Evolutionary conservation across 495 filamentous ascomycete genomes (phyloP).

Genomic region (Tuber microsphaerosporum): DNA sequence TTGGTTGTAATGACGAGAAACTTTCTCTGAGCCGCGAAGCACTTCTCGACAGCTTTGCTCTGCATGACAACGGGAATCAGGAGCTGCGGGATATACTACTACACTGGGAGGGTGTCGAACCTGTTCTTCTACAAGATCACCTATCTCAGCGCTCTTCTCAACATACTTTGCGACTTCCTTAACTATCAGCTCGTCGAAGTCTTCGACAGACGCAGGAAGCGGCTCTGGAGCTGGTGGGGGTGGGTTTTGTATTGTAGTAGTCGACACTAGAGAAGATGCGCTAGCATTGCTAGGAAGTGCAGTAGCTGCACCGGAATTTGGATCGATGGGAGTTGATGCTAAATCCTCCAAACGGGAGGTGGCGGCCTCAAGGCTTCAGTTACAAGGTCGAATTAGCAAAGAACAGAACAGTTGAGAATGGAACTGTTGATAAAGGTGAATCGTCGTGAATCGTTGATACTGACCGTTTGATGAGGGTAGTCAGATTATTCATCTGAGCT

Average conservation of each 20-base stretch:
- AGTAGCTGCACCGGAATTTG: conserved; percentile 48
- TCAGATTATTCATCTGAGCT: conserved; percentile 86
- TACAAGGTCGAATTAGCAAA: conserved; percentile 35
- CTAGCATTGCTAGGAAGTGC: conserved; percentile 39
- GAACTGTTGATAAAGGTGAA: conserved; percentile 46
- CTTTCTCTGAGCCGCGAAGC: conserved; percentile 75
- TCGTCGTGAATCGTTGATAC: not conserved
- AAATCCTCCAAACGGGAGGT: conserved; percentile 96
- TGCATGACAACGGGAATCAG: conserved; percentile 15
- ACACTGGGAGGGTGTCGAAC: conserved; percentile 43
- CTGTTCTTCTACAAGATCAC: conserved; percentile 73
- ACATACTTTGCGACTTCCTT: conserved; percentile 70
- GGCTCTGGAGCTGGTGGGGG: conserved; percentile 51
- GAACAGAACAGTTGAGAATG: not conserved
- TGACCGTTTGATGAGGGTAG: conserved; percentile 89
- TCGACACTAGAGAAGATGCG: conserved; percentile 12
- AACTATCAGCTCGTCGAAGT: conserved; percentile 74
- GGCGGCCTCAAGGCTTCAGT: conserved; percentile 85
- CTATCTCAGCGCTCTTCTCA: conserved; percentile 66
- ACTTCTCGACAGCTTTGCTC: conserved; percentile 41
- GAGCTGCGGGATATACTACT: conserved; percentile 2
- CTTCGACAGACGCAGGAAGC: conserved; percentile 69
- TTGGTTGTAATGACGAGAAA: conserved; percentile 83
- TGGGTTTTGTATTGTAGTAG: conserved; percentile 39
- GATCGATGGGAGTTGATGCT: conserved; percentile 52